These are phyloP conservation scores for Chlorella sp. DNA, from an alignment of 139 green algal genomes.

Conservation along the genomic window DNA sequence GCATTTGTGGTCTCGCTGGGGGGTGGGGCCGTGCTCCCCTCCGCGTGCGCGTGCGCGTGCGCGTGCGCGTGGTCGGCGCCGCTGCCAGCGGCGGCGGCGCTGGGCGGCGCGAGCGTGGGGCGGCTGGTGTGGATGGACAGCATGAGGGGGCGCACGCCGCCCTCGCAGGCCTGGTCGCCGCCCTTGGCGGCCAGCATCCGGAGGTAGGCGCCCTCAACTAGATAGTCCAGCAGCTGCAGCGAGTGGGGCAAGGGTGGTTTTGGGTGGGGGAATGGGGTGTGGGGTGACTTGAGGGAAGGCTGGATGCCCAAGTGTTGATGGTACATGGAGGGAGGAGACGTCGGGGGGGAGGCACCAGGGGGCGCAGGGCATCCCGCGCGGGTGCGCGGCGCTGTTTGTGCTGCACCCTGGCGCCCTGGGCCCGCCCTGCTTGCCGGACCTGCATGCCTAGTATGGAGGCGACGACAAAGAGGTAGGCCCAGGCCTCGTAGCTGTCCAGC, in stretches of 20 bases:
- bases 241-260: background rate
- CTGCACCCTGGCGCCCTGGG: background rate
- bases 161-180: background rate
- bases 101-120: background rate
- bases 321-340: background rate
- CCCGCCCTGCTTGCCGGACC: background rate
- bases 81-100: background rate
- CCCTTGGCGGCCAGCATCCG: background rate
- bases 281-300: background rate
- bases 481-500: conserved; percentile 37
- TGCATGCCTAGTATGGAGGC: conserved; percentile 43
- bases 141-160: conserved; percentile 1
- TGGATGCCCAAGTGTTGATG: background rate
- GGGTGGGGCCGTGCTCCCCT: background rate
- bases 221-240: conserved; percentile 22
- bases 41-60: background rate
- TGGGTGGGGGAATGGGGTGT: background rate
- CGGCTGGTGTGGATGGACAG: conserved; percentile 5
- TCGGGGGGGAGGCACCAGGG: background rate
- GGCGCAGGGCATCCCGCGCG: background rate
- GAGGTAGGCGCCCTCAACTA: conserved; percentile 15
- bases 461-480: conserved; percentile 36
- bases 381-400: background rate
- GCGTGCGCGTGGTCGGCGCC: background rate
- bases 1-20: too few species aligned